Evolutionary conservation across 75 land plant species (phyloP), one percentile per base, ranked within the genome.

Genomic region (Pinus taeda): DNA sequence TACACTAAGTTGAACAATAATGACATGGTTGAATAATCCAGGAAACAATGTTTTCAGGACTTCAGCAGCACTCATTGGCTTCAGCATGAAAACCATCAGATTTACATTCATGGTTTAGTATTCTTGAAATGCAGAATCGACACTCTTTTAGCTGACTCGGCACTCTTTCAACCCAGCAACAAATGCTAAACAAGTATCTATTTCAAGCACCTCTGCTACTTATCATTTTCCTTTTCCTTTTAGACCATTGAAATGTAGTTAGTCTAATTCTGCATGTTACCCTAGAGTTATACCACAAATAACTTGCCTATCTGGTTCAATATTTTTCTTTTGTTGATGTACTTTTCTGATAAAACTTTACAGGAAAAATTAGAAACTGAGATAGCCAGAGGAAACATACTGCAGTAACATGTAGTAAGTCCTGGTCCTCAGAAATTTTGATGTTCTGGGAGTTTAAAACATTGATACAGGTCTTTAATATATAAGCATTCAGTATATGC

Each of bases 101-200:
- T 15, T 29, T 36, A 9, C 11, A 37, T 2, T 18, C 17, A 67
- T n/a, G 11, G 13, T 69, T 69, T 42, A 36, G n/a, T 36, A 69
- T 69, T 45, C 53, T 69, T 69, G 22, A 37, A 69, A n/a, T n/a
- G 33, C 21, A 69, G 36, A 69, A 69, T 69, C 12, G n/a, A 69
- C 11, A n/a, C 11, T n/a, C 8, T 36, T 42, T 20, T 69, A 69
- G n/a, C 24, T 42, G 55, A 49, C 12, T 9, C 55, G 3, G 2
- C 55, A 49, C 55, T 49, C 55, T 49, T 49, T 49, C 55, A 42
- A 69, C 9, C 11, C 18, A 20, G 53, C 7, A 37, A 69, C 42
- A 42, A 20, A 69, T 69, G 21, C n/a, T 12, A 36, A 69, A 11
- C 53, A 20, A n/a, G 36, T 42, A n/a, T 37, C 11, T 42, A 5